Evolutionary conservation across 139 green algal genomes (phyloP).

Genomic region (Chlamydomonas applanata): DNA sequence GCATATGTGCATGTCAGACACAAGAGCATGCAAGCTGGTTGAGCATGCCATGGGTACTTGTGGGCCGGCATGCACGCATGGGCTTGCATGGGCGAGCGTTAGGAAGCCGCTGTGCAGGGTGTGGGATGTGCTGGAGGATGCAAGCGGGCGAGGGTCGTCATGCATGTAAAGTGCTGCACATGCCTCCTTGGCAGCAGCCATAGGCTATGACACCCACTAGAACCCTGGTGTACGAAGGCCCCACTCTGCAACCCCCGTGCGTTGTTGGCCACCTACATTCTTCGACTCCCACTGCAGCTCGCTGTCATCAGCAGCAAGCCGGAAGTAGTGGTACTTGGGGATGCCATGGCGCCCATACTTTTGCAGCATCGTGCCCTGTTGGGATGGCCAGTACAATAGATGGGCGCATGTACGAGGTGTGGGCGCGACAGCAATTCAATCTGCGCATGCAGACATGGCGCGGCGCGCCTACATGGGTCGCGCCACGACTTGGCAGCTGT

Average conservation of each 20-base stretch:
- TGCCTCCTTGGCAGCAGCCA: too few species aligned
- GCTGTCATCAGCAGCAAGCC: constrained; percentile 55
- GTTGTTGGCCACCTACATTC: constrained; percentile 24
- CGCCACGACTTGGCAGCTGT: too few species aligned
- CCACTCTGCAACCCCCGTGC: too few species aligned
- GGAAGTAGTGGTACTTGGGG: constrained; percentile 79
- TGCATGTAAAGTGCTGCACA: too few species aligned
- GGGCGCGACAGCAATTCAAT: background rate
- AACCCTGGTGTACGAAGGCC: too few species aligned
- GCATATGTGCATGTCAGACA: background rate
- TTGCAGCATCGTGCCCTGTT: constrained; percentile 66
- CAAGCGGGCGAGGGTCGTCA: background rate
- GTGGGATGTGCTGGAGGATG: background rate
- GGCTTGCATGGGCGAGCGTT: too few species aligned
- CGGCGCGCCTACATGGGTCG: too few species aligned
- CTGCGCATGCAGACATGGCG: background rate
- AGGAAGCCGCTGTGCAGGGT: too few species aligned
- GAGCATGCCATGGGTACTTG: too few species aligned
- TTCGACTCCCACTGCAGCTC: constrained; percentile 69
- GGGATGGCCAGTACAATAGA: background rate
- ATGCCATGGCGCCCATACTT: constrained; percentile 80
- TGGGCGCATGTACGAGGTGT: background rate
- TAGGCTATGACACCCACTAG: too few species aligned
- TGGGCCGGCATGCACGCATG: background rate
- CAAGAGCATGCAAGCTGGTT: too few species aligned